These are phyloP conservation scores for Tuber magnatum DNA, from an alignment of 495 filamentous ascomycete genomes.

Conservation along the genomic window DNA sequence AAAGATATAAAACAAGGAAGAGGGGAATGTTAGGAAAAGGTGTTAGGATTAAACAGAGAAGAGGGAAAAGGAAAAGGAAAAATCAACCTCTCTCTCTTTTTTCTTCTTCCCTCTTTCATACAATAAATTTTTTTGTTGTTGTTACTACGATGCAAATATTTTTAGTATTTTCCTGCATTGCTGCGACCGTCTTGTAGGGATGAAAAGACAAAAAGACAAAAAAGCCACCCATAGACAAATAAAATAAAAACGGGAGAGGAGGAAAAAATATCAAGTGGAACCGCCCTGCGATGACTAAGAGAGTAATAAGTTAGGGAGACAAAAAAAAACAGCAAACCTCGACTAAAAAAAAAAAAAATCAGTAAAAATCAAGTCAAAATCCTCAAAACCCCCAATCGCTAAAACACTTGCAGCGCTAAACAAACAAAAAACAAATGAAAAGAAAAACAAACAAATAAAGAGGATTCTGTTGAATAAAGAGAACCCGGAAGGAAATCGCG, in stretches of 20 bases:
- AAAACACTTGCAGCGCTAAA: conserved; percentile 27
- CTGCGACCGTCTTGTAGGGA: conserved; percentile 38
- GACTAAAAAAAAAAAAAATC: conserved; percentile 40
- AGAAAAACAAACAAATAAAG: conserved; percentile 27
- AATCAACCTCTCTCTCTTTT: conserved; percentile 35
- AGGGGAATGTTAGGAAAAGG: conserved; percentile 21
- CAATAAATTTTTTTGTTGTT: conserved; percentile 23
- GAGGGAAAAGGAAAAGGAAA: conserved; percentile 31
- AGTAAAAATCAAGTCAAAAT: conserved; percentile 22
- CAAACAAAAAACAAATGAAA: conserved; percentile 31
- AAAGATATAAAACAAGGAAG: conserved; percentile 38
- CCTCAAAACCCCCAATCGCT: conserved; percentile 19
- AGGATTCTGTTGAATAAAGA: conserved; percentile 9
- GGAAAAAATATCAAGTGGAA: conserved; percentile 34
- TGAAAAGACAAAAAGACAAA: conserved; percentile 1
- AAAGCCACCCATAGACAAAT: neutral
- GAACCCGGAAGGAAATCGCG: conserved; percentile 16
- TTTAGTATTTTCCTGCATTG: conserved; percentile 40
- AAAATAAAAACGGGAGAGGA: conserved; percentile 10
- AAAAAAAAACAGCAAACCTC: conserved; percentile 36
- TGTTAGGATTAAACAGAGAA: conserved; percentile 23
- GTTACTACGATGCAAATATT: conserved; percentile 16
- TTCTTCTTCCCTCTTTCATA: conserved; percentile 12
- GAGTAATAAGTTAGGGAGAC: conserved; percentile 29
- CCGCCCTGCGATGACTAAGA: conserved; percentile 32